A percentile compares a stretch with the other conserved stretches of the same genome.
phyloP scores from a whole-genome alignment of 225 moss, liverwort and hornwort species.

The Antitrichia curtipendula region DNA sequence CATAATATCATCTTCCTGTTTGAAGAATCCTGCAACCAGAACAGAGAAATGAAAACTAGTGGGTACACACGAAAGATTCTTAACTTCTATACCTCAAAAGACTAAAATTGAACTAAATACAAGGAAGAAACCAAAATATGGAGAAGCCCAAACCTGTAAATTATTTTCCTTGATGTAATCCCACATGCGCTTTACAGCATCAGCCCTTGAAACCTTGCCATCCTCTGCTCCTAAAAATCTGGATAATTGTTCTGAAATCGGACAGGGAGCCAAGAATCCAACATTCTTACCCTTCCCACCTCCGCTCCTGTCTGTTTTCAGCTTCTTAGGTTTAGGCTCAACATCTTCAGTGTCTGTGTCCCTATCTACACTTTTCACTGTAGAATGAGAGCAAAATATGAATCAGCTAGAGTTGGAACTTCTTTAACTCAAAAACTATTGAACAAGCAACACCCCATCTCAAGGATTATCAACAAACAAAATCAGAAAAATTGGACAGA shows the following conservation, averaged over 20 bases:
- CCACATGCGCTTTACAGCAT: constrained; percentile 75
- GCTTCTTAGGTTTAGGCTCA: constrained; percentile 52
- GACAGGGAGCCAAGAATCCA: constrained; percentile 41
- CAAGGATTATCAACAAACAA: too few species aligned
- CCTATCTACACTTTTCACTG: constrained; percentile 7
- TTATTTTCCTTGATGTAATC: constrained; percentile 75
- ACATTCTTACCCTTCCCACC: constrained; percentile 42
- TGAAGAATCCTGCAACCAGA: constrained; percentile 49
- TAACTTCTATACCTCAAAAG: too few species aligned
- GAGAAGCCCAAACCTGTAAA: constrained; percentile 46
- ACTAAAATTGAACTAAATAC: too few species aligned
- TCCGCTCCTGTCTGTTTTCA: constrained; percentile 9
- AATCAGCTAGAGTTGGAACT: background rate
- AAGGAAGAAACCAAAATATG: background rate
- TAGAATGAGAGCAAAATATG: background rate
- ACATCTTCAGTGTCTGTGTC: constrained; percentile 23
- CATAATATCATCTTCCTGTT: constrained; percentile 78
- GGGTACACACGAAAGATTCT: too few species aligned
- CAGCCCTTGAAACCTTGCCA: constrained; percentile 64
- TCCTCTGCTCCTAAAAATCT: constrained; percentile 71
- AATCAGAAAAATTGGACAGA: too few species aligned
- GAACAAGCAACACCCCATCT: background rate
- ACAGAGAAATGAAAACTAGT: background rate
- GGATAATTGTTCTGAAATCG: constrained; percentile 60
- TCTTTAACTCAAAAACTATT: background rate